Evolutionary conservation across 768 basidiomycete species (phyloP), one percentile per base, ranked within the genome.

Genomic region (Boletus sp.): DNA sequence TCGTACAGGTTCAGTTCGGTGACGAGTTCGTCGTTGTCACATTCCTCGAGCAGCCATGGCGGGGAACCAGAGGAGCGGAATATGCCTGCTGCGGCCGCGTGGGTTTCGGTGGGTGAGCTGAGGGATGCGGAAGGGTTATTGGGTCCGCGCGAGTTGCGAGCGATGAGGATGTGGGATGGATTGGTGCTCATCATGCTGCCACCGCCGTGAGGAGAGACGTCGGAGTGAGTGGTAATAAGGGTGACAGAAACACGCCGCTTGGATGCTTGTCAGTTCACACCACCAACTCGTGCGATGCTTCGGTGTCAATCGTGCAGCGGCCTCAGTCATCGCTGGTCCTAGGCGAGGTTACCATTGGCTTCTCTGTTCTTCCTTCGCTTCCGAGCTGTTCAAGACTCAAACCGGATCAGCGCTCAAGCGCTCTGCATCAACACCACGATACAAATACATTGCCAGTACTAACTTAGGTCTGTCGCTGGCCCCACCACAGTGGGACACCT

Each of bases 151-250:
- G 92, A 91, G 62, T 89, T 89, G 65, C 92, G 85, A 9, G 92
- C 92, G 60, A 94, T 93, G 67, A 94, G 87, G 61, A 92, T 89
- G 68, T 92, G 90, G 8, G 91, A 87, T 1, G 91, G 91, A 68
- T 93, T 88, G 58, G 68, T 68, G 51, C 66, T 70, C 42, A 68
- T 49, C 58, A 45, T 67, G 42, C 28, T 49, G 35, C 28, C 7
- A 8, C 33, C 33, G 18, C 15, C 15, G 11, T 11, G 15, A 20
- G 24, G 24, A 9, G 5, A 14, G 11, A 44, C 42, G 24, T 28
- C 28, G 15, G 28, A 24, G 24, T 28, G 20, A 20, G 45, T 46
- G 20, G 9, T 14, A 50, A 18, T 24, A 5, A 46, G 33, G 40
- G 46, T 45, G 35, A 37, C 42, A 35, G 18, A 35, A 14, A 29